These are phyloP conservation scores for Mycena galericulata DNA, from an alignment of 768 basidiomycete genomes.

Conservation along the genomic window DNA sequence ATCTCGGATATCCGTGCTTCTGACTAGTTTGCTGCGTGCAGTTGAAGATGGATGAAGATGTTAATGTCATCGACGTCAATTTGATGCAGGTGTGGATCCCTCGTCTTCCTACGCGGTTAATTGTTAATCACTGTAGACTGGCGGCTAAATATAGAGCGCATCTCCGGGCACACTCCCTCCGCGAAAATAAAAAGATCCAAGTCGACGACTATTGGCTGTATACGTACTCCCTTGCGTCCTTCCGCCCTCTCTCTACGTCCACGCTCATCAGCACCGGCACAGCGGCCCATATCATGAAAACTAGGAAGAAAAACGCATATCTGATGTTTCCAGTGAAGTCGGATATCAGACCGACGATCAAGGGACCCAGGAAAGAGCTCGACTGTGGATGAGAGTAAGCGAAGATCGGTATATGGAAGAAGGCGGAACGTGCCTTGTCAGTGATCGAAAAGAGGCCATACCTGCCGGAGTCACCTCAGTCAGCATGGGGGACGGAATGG, in stretches of 20 bases:
- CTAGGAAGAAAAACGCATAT: constrained; percentile 90
- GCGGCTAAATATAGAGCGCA: not conserved
- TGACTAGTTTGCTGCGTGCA: not conserved
- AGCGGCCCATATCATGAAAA: constrained; percentile 83
- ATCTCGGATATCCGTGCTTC: not conserved
- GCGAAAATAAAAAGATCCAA: not conserved
- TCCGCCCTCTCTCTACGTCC: constrained; percentile 73
- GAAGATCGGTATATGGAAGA: constrained; percentile 4
- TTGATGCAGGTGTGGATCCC: constrained; percentile 13
- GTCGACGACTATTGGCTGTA: constrained; percentile 25
- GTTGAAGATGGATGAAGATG: constrained; percentile 8
- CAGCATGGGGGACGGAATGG: not conserved
- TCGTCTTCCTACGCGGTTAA: not conserved
- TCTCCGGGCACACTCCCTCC: too few species aligned
- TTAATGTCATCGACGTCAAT: not conserved
- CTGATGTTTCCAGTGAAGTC: constrained; percentile 93
- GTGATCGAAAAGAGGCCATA: constrained; percentile 91
- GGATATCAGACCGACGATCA: constrained; percentile 88
- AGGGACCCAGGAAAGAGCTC: constrained; percentile 91
- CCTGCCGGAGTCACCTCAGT: constrained; percentile 40
- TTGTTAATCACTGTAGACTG: not conserved
- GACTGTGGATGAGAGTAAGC: constrained; percentile 60
- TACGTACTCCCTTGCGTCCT: constrained; percentile 59
- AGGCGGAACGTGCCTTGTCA: constrained; percentile 70
- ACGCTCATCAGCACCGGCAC: constrained; percentile 82